Evolutionary conservation across 345 rosid species (phyloP).

Genomic region (Eucalyptus erythrocorys): DNA sequence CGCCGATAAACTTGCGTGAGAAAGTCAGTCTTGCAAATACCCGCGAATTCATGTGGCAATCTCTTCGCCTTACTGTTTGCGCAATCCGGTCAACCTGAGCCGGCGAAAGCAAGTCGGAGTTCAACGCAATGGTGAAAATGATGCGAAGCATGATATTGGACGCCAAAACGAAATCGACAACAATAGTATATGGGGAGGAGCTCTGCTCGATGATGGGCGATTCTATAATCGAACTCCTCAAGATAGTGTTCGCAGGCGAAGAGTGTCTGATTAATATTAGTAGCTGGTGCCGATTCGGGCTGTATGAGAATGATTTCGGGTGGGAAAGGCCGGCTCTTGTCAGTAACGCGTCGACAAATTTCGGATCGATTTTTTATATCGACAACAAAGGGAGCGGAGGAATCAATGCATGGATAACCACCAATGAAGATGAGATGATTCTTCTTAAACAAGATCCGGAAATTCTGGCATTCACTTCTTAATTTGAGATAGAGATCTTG

Average conservation of each 20-base stretch:
- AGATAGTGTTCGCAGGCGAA: neutral
- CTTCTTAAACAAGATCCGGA: neutral
- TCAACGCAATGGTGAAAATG: neutral
- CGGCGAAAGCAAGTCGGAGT: neutral
- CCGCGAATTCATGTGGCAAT: neutral
- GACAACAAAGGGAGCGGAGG: neutral
- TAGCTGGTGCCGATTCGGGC: neutral
- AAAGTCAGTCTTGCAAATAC: neutral
- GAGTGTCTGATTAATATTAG: neutral
- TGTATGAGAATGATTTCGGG: neutral
- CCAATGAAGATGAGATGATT: neutral
- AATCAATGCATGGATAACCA: conserved; percentile 35
- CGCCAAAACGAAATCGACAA: neutral
- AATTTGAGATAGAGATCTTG: neutral
- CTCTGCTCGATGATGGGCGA: neutral
- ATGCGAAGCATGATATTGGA: neutral
- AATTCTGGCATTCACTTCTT: neutral
- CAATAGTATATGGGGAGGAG: neutral
- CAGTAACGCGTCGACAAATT: neutral
- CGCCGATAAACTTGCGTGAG: neutral
- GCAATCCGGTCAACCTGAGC: neutral
- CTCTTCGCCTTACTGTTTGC: neutral
- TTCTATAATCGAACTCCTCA: neutral
- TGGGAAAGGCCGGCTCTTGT: neutral
- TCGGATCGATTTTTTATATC: neutral